phyloP scores from a whole-genome alignment of 2,329 filamentous ascomycete genomes.

The Pseudogymnoascus sp. region DNA sequence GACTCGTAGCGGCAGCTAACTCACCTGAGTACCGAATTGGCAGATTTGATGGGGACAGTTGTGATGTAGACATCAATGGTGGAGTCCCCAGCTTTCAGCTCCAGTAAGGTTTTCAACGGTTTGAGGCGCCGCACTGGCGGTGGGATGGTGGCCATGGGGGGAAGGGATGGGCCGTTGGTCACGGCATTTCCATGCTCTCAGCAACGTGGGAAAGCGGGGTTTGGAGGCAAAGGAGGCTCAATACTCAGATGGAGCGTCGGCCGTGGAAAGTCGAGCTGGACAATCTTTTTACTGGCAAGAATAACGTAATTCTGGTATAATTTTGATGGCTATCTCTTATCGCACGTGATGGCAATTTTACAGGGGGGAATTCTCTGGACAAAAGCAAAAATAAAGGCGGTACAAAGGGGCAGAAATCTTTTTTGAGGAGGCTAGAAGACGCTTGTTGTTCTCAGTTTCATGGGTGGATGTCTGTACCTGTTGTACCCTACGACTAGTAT shows the following conservation, averaged over 20 bases:
- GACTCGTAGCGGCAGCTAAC: slow-evolving; percentile 25
- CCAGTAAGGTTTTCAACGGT: slow-evolving; percentile 57
- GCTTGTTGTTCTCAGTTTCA: neutral
- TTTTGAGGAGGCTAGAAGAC: neutral
- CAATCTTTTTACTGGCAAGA: neutral
- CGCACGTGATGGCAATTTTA: neutral
- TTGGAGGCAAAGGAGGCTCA: neutral
- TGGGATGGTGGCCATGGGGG: neutral
- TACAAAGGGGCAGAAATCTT: neutral
- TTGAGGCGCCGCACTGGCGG: slow-evolving; percentile 34
- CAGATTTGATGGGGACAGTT: slow-evolving; percentile 62
- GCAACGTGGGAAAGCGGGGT: neutral
- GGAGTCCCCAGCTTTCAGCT: slow-evolving; percentile 51
- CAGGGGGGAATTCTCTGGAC: neutral
- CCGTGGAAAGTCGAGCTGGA: neutral
- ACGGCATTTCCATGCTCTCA: neutral
- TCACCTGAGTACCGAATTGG: slow-evolving; percentile 67
- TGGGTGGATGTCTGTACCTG: neutral
- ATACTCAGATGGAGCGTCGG: neutral
- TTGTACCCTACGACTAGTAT: neutral
- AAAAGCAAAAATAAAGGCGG: neutral
- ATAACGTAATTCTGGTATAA: neutral
- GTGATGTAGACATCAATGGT: slow-evolving; percentile 62
- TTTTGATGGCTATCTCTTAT: neutral
- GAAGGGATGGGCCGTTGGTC: neutral